Base-by-base conservation (phyloP, 78 protist genomes). In the Dictyostelium purpureum region DNA sequence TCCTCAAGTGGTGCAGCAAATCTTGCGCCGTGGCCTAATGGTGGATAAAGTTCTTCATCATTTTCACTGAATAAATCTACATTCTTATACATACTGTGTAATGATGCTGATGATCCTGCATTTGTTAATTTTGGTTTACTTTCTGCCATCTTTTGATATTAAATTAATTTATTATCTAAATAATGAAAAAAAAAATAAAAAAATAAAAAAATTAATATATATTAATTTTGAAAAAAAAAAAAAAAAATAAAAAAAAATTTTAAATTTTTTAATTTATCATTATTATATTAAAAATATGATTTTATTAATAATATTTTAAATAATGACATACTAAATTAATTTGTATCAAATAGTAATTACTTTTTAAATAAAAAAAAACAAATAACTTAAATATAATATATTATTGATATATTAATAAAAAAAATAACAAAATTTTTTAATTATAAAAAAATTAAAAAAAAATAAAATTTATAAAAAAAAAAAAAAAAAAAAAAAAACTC, bases 31-130 rank as follows among this genome's bases (percentile, higher is more conserved):
- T 85, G 91, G 28, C 31, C 73, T 37, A 85, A 65, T 59, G 91
- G 81, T 70, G 91, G 91, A 85, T 85, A 85, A 12, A 85, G 40
- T n/a, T 85, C 91, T 24, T 85, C 81, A 11, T 70, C 79, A 73
- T 85, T 73, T 21, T 85, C 73, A 45, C 67, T 51, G 59, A 82
- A 82, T 26, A 70, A 47, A 16, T 82, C 90, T 52, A 40, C 54
- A 42, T 65, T 79, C 26, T 51, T 43, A 74, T 51, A 40, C 26
- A 33, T 11, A 12, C 49, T 28, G 14, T n/a, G 65, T 74, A 49
- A 51, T 31, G 80, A 51, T 40, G 5, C 4, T 4, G 26, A 6
- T 67, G 75, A 67, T 51, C 52, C 67, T 51, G 78, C 43, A 6
- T 33, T 35, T 43, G 37, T 14, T 74, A 51, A 28, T 26, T 40